Conservation (phyloP, 1,139 yeast genomes). For the Arxiozyma slooffiae region DNA sequence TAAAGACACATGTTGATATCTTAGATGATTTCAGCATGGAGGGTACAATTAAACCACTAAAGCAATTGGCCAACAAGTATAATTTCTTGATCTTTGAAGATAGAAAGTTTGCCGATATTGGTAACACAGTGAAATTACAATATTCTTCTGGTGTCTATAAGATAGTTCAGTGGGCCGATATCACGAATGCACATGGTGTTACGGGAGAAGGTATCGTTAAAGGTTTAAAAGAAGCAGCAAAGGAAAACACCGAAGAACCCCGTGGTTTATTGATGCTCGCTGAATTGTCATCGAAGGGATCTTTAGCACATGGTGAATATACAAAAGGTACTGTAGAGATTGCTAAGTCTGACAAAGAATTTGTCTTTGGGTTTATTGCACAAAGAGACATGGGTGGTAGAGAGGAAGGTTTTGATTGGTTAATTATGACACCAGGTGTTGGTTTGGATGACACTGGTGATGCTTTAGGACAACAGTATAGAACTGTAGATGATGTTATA, state of each 20-base stretch:
- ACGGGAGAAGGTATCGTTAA: conserved; percentile 90
- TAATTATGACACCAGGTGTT: conserved; percentile 96
- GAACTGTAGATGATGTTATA: conserved; percentile 80
- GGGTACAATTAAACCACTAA: conserved; percentile 63
- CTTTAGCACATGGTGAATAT: conserved; percentile 86
- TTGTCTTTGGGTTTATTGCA: conserved; percentile 94
- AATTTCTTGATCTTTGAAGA: conserved; percentile 87
- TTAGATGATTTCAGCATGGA: conserved; percentile 81
- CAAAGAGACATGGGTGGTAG: conserved; percentile 79
- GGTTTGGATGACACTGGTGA: conserved; percentile 98
- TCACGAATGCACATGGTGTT: conserved; percentile 95
- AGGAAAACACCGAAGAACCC: conserved; percentile 56
- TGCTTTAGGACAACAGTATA: conserved; percentile 88
- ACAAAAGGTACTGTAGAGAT: conserved; percentile 79
- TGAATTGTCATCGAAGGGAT: conserved; percentile 87
- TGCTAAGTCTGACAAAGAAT: conserved; percentile 76
- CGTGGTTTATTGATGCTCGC: conserved; percentile 93
- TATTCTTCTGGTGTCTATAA: conserved; percentile 82
- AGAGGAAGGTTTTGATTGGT: conserved; percentile 85
- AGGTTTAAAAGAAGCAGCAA: conserved; percentile 78
- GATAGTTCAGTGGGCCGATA: conserved; percentile 91
- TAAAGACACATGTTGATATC: conserved; percentile 91
- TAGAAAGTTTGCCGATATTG: conserved; percentile 96
- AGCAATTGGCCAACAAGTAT: conserved; percentile 62
- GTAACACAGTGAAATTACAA: conserved; percentile 94